phyloP scores from a whole-genome alignment of 352 stramenopile genomes.

The Globisporangium polare region DNA sequence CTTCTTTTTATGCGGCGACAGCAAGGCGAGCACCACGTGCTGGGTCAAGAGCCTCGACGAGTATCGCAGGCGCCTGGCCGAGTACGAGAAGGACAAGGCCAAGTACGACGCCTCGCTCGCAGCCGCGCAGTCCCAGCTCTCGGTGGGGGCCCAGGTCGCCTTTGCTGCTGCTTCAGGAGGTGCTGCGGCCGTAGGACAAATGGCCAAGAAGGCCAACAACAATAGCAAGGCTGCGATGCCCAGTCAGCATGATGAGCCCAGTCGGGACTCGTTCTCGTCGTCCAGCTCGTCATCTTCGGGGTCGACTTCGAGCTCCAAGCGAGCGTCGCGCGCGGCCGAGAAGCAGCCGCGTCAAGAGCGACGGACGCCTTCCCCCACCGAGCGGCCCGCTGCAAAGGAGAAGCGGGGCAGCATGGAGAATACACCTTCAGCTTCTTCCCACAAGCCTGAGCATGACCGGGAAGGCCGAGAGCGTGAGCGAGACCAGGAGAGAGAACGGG shows the following conservation, averaged over 20 bases:
- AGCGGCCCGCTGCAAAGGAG: constrained; percentile 14
- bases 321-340: neutral
- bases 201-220: constrained; percentile 4
- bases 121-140: constrained; percentile 8
- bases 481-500: constrained; percentile 19
- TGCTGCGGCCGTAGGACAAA: neutral
- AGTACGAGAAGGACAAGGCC: constrained; percentile 68
- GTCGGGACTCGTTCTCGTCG: constrained; percentile 18
- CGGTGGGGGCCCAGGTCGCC: constrained; percentile 1
- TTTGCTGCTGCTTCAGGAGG: neutral
- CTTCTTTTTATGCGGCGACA: constrained; percentile 83
- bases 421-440: neutral
- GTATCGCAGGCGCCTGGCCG: constrained; percentile 65
- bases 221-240: neutral
- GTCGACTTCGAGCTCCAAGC: constrained; percentile 11
- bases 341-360: constrained; percentile 13
- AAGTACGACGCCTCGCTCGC: constrained; percentile 24
- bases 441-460: constrained; percentile 1
- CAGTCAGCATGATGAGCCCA: constrained; percentile 10
- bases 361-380: constrained; percentile 27
- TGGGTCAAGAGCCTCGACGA: constrained; percentile 80
- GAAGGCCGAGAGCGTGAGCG: constrained; percentile 21
- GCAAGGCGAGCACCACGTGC: constrained; percentile 74
- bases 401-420: constrained; percentile 3
- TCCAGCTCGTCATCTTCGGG: constrained; percentile 10